Conservation (phyloP, 305 asterid species). For the Fraxinus angustifolia region DNA sequence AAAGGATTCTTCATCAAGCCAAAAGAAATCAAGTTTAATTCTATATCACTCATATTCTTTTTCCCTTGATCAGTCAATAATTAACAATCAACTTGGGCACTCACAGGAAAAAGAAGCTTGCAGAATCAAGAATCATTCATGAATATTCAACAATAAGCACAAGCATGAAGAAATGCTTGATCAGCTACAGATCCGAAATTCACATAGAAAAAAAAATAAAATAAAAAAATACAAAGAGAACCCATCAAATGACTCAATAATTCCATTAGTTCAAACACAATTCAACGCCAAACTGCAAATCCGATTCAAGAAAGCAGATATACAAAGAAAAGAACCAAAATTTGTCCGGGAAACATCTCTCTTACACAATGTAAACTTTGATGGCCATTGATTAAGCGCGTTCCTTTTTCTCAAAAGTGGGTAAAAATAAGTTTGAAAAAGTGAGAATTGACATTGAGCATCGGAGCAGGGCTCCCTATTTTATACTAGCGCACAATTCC, state of each 20-base stretch:
- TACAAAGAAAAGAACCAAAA: background rate
- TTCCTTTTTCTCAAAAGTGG: slow-evolving; percentile 7
- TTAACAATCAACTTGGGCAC: background rate
- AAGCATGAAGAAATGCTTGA: background rate
- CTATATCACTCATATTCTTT: background rate
- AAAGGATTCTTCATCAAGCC: background rate
- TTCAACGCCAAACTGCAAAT: background rate
- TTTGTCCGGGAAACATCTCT: background rate
- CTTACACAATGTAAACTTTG: slow-evolving; percentile 60
- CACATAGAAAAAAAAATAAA: background rate
- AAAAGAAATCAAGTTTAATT: background rate
- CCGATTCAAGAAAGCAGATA: slow-evolving; percentile 5
- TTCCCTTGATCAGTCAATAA: slow-evolving; percentile 6
- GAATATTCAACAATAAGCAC: background rate
- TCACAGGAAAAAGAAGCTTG: background rate
- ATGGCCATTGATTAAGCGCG: slow-evolving; percentile 40
- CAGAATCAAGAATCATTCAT: slow-evolving; percentile 11
- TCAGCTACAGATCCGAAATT: background rate
- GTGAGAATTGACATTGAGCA: slow-evolving; percentile 16
- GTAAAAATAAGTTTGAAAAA: slow-evolving; percentile 19
- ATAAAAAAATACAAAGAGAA: background rate
- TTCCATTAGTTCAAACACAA: background rate
- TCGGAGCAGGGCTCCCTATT: slow-evolving; percentile 22
- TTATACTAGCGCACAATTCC: slow-evolving; percentile 27
- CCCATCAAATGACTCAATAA: background rate